Evolutionary conservation across 345 rosid species (phyloP).

Genomic region (Eucalyptus leucophloia): DNA sequence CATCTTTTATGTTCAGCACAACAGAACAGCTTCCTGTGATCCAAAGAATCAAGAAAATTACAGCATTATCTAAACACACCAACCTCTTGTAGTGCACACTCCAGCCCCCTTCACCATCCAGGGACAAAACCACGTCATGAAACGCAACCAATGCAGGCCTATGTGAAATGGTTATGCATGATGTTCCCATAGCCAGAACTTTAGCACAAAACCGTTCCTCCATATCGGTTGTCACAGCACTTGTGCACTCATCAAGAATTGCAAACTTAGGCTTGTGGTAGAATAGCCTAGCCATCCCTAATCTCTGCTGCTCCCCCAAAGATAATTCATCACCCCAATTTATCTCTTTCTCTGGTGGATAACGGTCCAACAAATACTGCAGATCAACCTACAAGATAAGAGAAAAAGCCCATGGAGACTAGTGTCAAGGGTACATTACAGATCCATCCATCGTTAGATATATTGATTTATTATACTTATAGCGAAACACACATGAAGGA

Average conservation of each 20-base stretch:
- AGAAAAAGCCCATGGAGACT: neutral
- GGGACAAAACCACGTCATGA: constrained; percentile 88
- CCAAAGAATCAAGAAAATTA: neutral
- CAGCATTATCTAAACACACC: neutral
- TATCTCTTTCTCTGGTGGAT: constrained; percentile 77
- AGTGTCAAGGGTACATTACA: neutral
- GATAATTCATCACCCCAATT: constrained; percentile 99
- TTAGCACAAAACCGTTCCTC: constrained; percentile 96
- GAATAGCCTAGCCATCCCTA: constrained; percentile 98
- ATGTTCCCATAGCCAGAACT: constrained; percentile 98
- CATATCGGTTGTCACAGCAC: constrained; percentile 99
- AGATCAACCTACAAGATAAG: constrained; percentile 69
- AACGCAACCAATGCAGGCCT: constrained; percentile 98
- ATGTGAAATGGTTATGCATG: constrained; percentile 98
- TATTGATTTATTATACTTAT: neutral
- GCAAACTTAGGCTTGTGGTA: constrained; percentile 99
- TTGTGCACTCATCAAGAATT: constrained; percentile 99
- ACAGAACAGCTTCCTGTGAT: neutral
- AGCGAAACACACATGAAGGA: neutral
- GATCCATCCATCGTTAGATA: neutral
- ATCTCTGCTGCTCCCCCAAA: constrained; percentile 95
- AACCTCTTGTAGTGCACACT: constrained; percentile 77
- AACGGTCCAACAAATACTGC: constrained; percentile 84
- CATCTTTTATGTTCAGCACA: neutral
- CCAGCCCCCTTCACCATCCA: constrained; percentile 99